Evolutionary conservation across 2,329 filamentous ascomycete species (phyloP).

Genomic region (Diaporthe humulicola): DNA sequence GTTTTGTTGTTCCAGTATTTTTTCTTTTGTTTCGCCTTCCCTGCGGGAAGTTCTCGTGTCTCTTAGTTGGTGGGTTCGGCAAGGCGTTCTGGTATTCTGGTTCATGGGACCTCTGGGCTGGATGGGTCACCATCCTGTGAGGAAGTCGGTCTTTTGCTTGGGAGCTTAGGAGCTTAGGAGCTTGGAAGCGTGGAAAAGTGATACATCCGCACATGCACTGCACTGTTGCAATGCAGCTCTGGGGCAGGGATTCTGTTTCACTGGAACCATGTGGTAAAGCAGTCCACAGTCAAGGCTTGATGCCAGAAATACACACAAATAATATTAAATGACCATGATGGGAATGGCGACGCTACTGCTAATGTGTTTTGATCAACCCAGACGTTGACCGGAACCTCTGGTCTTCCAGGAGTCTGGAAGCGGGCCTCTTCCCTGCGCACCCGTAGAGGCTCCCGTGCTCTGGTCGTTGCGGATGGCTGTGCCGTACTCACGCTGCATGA

Average conservation of each 20-base stretch:
- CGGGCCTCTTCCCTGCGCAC: constrained; percentile 59
- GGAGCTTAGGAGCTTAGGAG: constrained; percentile 22
- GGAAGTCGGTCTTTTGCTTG: constrained; percentile 13
- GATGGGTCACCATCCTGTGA: background rate
- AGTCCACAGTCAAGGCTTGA: constrained; percentile 34
- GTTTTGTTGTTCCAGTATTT: background rate
- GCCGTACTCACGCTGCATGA: constrained; percentile 70
- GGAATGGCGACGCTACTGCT: constrained; percentile 28
- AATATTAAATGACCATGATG: constrained; percentile 10
- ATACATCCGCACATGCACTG: background rate
- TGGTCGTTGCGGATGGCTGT: constrained; percentile 65
- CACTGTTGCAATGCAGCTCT: background rate
- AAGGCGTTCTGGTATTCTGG: constrained; percentile 3
- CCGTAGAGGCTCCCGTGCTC: constrained; percentile 55
- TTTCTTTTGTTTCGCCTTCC: background rate
- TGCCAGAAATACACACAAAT: constrained; percentile 31
- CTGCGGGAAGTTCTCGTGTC: background rate
- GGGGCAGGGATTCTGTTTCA: background rate
- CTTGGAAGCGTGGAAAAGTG: constrained; percentile 10
- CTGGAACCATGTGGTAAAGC: constrained; percentile 9
- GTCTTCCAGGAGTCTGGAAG: constrained; percentile 75
- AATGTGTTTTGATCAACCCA: constrained; percentile 59
- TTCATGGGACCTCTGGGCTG: background rate
- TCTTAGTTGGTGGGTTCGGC: background rate
- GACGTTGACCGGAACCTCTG: constrained; percentile 72